Conservation (phyloP, 2,329 filamentous ascomycete species). For the Fusarium gaditjirri region DNA sequence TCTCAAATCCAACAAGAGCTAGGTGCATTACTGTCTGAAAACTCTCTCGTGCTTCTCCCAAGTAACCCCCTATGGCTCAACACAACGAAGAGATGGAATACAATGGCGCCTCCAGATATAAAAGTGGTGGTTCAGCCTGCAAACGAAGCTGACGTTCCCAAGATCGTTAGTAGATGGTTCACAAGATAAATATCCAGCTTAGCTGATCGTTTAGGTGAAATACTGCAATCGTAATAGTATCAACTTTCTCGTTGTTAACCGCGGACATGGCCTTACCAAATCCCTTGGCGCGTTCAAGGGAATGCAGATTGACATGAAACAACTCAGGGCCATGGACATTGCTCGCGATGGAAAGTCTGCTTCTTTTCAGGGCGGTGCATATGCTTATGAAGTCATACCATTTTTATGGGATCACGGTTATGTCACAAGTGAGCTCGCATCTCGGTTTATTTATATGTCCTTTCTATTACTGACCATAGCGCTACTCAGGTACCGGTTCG, state of each 20-base stretch:
- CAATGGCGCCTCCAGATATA: not conserved
- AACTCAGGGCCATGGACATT: not conserved
- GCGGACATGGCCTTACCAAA: not conserved
- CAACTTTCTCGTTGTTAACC: not conserved
- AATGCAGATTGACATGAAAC: not conserved
- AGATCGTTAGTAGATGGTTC: not conserved
- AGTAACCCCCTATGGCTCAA: not conserved
- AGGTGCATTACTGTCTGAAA: not conserved
- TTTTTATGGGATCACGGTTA: not conserved
- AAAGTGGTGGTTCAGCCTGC: not conserved
- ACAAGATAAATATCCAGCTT: accelerated
- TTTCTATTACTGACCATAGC: not conserved
- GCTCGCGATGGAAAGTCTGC: not conserved
- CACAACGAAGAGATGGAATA: not conserved
- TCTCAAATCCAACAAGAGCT: not conserved
- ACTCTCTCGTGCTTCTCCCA: not conserved
- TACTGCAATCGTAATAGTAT: not conserved
- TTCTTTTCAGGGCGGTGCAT: not conserved
- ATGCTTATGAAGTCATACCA: not conserved
- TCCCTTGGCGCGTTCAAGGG: not conserved
- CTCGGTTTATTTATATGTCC: accelerated
- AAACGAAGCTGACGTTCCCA: not conserved
- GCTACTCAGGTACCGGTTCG: not conserved
- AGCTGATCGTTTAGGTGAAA: not conserved
- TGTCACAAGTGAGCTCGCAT: not conserved